phyloP scores from a whole-genome alignment of 164 flowering plant species.

The Tinospora cordifolia region DNA sequence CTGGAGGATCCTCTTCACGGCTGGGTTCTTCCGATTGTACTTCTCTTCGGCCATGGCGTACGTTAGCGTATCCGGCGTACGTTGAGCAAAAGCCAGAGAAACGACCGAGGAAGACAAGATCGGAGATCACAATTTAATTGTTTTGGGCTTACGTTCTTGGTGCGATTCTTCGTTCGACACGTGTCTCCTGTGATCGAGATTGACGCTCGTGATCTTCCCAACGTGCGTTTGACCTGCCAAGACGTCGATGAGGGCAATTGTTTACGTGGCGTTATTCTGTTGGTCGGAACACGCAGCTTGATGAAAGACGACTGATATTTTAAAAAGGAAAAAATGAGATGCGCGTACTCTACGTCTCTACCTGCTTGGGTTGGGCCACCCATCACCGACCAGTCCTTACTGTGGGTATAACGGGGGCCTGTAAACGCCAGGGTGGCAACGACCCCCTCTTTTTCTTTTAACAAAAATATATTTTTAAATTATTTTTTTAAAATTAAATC shows the following conservation, averaged over 20 bases:
- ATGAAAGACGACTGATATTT: no score
- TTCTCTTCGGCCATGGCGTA: slow-evolving; percentile 53
- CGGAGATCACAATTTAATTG: background rate
- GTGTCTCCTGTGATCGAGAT: background rate
- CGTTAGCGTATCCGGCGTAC: background rate
- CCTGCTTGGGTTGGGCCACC: no score
- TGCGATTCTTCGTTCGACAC: background rate
- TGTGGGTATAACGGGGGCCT: no score
- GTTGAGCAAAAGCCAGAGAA: background rate
- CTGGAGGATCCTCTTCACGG: slow-evolving; percentile 93
- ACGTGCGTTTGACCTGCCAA: background rate
- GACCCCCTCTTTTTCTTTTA: no score
- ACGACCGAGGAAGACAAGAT: background rate
- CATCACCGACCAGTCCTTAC: no score
- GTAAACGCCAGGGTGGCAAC: no score
- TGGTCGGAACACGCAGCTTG: background rate
- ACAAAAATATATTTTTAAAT: no score
- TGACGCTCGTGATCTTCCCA: background rate
- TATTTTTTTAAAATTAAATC: no score
- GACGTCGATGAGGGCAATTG: background rate
- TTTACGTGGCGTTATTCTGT: background rate
- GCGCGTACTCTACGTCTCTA: no score
- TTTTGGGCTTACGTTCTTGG: background rate
- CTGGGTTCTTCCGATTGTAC: slow-evolving; percentile 86
- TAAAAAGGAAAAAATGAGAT: no score